Percentiles rank a stretch among this genome's conserved stretches.
phyloP scores from a whole-genome alignment of 805 yeast species.

The Kluyveromyces wickerhamii region DNA sequence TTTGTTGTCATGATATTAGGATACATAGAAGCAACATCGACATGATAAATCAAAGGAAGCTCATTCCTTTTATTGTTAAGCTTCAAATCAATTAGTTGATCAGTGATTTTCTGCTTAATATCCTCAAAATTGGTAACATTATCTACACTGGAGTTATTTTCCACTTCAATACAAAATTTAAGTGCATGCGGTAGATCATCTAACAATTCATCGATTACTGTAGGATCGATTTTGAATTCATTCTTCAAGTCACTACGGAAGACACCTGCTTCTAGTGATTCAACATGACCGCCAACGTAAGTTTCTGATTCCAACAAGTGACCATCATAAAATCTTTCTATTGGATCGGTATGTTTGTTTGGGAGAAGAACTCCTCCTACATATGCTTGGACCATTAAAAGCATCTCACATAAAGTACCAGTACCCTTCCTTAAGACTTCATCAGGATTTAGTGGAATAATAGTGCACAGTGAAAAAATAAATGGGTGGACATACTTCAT shows the following conservation, averaged over 20 bases:
- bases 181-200: conserved; percentile 68
- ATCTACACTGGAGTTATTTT: conserved; percentile 60
- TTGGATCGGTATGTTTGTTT: conserved; percentile 87
- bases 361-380: conserved; percentile 71
- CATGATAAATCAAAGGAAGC: conserved; percentile 85
- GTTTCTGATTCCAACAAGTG: conserved; percentile 92
- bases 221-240: conserved; percentile 70
- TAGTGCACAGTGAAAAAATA: conserved; percentile 89
- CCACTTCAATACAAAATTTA: conserved; percentile 76
- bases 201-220: conserved; percentile 73
- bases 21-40: conserved; percentile 98
- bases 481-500: conserved; percentile 97
- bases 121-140: conserved; percentile 79
- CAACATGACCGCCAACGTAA: conserved; percentile 98
- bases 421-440: conserved; percentile 95
- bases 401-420: conserved; percentile 97
- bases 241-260: conserved; percentile 80
- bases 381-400: conserved; percentile 93
- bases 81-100: conserved; percentile 49
- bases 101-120: conserved; percentile 50
- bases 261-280: conserved; percentile 95
- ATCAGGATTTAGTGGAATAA: conserved; percentile 93
- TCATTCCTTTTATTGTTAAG: conserved; percentile 60
- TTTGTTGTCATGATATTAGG: conserved; percentile 98
- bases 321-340: conserved; percentile 92